phyloP scores from a whole-genome alignment of 2,329 filamentous ascomycete species.

The Nemania bipapillata region DNA sequence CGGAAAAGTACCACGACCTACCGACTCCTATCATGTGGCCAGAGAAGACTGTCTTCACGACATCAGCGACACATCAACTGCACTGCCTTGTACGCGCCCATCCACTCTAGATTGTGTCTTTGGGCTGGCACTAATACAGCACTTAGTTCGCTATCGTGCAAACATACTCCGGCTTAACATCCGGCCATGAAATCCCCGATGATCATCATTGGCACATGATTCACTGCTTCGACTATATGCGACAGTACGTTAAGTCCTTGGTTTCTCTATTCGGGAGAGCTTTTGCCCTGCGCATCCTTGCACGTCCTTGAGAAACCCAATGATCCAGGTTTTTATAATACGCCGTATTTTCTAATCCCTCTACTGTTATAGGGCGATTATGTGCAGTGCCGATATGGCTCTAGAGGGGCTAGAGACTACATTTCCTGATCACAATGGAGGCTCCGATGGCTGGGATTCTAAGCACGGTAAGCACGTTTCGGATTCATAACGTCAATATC shows the following conservation, averaged over 20 bases:
- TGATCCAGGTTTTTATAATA: background rate
- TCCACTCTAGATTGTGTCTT: background rate
- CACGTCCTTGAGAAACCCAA: background rate
- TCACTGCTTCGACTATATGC: slow-evolving; percentile 62
- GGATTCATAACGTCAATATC: background rate
- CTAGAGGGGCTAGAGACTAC: slow-evolving; percentile 53
- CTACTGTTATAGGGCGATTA: slow-evolving; percentile 50
- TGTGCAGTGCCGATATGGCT: slow-evolving; percentile 57
- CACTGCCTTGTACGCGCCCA: slow-evolving; percentile 53
- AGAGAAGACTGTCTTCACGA: slow-evolving; percentile 55
- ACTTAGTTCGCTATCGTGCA: slow-evolving; percentile 55
- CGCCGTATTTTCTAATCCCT: background rate
- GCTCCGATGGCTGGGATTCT: slow-evolving; percentile 60
- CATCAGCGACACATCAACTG: slow-evolving; percentile 56
- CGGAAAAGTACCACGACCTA: slow-evolving; percentile 48
- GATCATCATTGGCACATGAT: slow-evolving; percentile 62
- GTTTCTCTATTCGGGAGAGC: background rate
- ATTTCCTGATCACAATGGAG: slow-evolving; percentile 59
- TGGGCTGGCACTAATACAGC: background rate
- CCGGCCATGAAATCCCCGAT: slow-evolving; percentile 54
- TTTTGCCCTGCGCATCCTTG: background rate
- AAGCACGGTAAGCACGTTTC: slow-evolving; percentile 55
- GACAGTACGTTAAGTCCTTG: slow-evolving; percentile 47
- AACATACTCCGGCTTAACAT: slow-evolving; percentile 57
- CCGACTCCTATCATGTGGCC: slow-evolving; percentile 49